Base-by-base conservation (phyloP, 2,329 filamentous ascomycete species). In the Apiospora aurea region DNA sequence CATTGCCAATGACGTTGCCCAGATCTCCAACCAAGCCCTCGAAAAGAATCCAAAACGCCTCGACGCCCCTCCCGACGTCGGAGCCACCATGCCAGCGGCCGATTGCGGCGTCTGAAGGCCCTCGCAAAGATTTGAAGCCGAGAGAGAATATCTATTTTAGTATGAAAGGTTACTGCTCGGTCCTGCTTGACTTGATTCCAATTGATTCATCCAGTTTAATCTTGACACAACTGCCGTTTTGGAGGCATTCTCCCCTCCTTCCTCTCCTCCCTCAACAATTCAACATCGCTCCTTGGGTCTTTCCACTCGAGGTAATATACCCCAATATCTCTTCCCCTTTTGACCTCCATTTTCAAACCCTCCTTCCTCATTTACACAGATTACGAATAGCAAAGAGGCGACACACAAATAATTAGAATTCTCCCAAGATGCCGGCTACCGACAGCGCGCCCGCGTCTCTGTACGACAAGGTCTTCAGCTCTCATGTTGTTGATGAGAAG, bases 401-500 rank as follows among this genome's bases (percentile, higher is more conserved):
- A 41, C 24, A 51, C 3, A 41, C 8, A 11, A 14, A 34, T 29
- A n/a, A 14, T 14, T n/a, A 38, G 18, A n/a, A 18, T n/a, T 41
- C 3, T 21, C 34, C 11, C 57, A 64, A 64, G 78, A 97, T 97
- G 94, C 94, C 94, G 81, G 89, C 87, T 80, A 90, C 89, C 77
- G 91, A 92, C 77, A 87, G 87, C 82, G 88, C 87, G 75, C 94
- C 94, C 71, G 92, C 92, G 84, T 97, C 95, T 78, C 89, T 98
- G 80, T 98, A 98, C 86, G 96, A 68, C 89, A 98, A 98, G 91
- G 95, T 98, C 84, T 93, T 98, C 79, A 90, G 94, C 79, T 92
- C 92, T 85, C 96, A 99, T 83, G 92, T 98, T 79, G 95, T 99
- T 80, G 94, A 98, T 80, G 93, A 97, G 89, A 94, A 95, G 88